These are phyloP conservation scores for Fomitiporia mediterranea DNA, from an alignment of 1,284 basidiomycete species.

Conservation along the genomic window DNA sequence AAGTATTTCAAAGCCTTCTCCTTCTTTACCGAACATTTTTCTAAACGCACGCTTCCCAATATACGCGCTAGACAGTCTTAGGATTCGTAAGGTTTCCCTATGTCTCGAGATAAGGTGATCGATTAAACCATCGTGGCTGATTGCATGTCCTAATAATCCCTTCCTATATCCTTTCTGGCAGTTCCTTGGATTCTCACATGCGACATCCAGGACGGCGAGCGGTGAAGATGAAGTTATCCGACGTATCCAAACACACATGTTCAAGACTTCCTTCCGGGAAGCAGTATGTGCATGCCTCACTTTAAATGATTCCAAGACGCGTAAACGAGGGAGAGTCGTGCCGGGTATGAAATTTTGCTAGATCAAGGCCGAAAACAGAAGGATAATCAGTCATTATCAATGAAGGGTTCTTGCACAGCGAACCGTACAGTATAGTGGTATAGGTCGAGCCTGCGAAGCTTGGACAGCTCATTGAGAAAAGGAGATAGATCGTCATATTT, in stretches of 20 bases:
- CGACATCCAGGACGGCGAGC: slow-evolving; percentile 6
- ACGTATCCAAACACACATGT: slow-evolving; percentile 13
- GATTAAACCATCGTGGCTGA: slow-evolving; percentile 10
- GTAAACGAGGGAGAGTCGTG: neutral
- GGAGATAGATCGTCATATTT: slow-evolving; percentile 16
- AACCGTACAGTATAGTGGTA: slow-evolving; percentile 14
- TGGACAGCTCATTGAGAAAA: slow-evolving; percentile 4
- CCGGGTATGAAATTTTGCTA: neutral
- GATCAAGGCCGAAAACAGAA: neutral
- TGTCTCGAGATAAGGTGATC: slow-evolving; percentile 6
- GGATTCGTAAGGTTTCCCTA: neutral
- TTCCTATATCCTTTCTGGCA: neutral
- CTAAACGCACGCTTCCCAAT: neutral
- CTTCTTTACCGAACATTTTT: neutral
- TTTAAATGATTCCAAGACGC: neutral
- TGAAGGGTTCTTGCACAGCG: too few species aligned
- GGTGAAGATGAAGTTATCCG: neutral
- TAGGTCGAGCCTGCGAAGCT: slow-evolving; percentile 4
- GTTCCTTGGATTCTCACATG: neutral
- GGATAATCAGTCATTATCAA: neutral
- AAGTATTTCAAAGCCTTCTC: neutral
- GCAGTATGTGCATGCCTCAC: slow-evolving; percentile 1
- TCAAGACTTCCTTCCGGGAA: slow-evolving; percentile 1
- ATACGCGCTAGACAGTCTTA: slow-evolving; percentile 1
- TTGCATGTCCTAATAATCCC: neutral